phyloP scores from a whole-genome alignment of 73 alveolate species.

The Tetrahymena borealis region DNA sequence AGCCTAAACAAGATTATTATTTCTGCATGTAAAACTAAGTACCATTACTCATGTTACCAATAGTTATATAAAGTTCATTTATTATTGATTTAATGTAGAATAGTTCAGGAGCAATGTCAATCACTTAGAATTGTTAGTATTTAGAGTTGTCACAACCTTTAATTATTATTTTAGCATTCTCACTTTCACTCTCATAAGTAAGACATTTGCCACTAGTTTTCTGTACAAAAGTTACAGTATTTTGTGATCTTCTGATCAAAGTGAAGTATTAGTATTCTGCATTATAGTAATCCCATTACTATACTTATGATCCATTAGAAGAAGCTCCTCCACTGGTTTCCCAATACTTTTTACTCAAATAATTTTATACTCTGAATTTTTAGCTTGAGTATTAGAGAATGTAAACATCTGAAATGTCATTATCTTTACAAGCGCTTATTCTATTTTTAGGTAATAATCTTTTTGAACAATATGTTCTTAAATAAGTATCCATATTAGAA shows the following conservation, averaged over 20 bases:
- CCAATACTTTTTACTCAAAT: neutral
- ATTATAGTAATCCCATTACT: neutral
- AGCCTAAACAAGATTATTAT: neutral
- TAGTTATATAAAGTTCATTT: neutral
- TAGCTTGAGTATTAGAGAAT: neutral
- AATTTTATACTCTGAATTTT: neutral
- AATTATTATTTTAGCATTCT: neutral
- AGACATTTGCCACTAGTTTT: neutral
- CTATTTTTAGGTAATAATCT: neutral
- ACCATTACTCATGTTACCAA: too few relatives aligned
- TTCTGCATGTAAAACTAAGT: neutral
- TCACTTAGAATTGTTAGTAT: neutral
- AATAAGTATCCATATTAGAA: neutral
- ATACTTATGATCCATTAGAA: neutral
- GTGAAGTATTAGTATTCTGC: neutral
- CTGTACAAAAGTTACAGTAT: neutral
- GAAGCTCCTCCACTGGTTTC: neutral
- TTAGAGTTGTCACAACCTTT: neutral
- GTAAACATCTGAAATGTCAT: neutral
- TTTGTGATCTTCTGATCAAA: neutral
- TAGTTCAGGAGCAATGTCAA: neutral
- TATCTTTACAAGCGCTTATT: neutral
- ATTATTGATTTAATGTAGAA: neutral
- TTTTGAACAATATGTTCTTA: neutral
- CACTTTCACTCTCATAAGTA: neutral